Evolutionary conservation across 1,139 yeast species (phyloP).

Genomic region (Debaryomycetaceae sp.): DNA sequence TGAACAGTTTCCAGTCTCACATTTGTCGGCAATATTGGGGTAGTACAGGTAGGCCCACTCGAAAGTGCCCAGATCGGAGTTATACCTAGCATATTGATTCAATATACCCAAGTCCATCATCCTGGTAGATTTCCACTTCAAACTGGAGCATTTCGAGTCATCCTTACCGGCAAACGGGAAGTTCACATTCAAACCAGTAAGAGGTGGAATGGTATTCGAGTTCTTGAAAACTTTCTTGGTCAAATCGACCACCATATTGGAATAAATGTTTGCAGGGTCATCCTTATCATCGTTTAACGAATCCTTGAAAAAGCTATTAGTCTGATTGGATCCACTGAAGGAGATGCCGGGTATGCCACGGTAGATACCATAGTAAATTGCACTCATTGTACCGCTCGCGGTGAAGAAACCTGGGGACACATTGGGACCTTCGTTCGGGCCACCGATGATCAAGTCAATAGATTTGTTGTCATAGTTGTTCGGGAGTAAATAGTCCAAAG

Average conservation of each 20-base stretch:
- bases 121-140: constrained; percentile 35
- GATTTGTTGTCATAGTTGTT: constrained; percentile 29
- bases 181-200: constrained; percentile 42
- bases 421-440: constrained; percentile 46
- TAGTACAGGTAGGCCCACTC: constrained; percentile 7
- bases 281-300: constrained; percentile 28
- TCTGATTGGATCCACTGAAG: constrained; percentile 30
- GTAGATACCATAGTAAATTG: constrained; percentile 37
- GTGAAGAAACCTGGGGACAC: constrained; percentile 37
- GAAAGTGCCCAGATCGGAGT: constrained; percentile 26
- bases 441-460: constrained; percentile 40
- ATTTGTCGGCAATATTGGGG: constrained; percentile 14
- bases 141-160: constrained; percentile 29
- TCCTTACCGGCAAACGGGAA: constrained; percentile 38
- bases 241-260: constrained; percentile 28
- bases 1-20: constrained; percentile 32
- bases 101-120: constrained; percentile 30
- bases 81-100: constrained; percentile 26
- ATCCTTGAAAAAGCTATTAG: constrained; percentile 43
- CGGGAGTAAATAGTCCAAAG: constrained; percentile 40
- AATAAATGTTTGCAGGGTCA: constrained; percentile 36
- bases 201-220: constrained; percentile 32
- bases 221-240: constrained; percentile 31
- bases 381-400: constrained; percentile 44
- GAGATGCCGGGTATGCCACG: constrained; percentile 35